Percentiles rank a stretch among this genome's conserved stretches.
These are phyloP conservation scores for Datisca glomerata DNA, from an alignment of 306 rosid genomes.

Conservation along the genomic window DNA sequence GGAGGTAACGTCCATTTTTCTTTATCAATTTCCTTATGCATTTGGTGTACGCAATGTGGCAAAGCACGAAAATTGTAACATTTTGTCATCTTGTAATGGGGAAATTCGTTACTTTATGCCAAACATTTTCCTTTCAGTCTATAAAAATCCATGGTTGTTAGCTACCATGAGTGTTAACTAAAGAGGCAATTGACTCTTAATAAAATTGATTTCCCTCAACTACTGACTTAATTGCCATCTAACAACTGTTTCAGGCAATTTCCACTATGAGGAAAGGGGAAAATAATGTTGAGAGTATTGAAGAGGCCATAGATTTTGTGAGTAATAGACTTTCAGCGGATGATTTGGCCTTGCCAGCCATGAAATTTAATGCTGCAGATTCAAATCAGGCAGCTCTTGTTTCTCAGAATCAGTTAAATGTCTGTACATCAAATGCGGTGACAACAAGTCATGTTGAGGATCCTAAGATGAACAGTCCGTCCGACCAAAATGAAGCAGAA, in stretches of 20 bases:
- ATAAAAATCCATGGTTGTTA: no score
- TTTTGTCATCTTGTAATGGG: no score
- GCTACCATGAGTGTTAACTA: no score
- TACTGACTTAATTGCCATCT: conserved; percentile 17
- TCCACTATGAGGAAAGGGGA: conserved; percentile 41
- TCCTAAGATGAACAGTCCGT: conserved; percentile 28
- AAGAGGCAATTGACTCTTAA: no score
- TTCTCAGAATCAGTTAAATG: conserved; percentile 40
- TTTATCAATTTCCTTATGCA: conserved; percentile 8
- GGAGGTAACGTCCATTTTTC: conserved; percentile 36
- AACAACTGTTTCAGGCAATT: conserved; percentile 53
- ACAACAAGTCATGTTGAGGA: conserved; percentile 28
- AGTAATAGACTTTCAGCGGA: conserved; percentile 46
- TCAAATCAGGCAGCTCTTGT: conserved; percentile 22
- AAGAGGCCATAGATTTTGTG: conserved; percentile 68
- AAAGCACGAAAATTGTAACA: no score
- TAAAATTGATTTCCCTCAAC: no score
- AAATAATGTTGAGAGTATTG: conserved; percentile 37
- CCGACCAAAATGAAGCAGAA: conserved; percentile 47
- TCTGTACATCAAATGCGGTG: conserved; percentile 26
- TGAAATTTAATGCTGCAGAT: conserved; percentile 29
- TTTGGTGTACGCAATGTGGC: no score
- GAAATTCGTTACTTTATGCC: no score
- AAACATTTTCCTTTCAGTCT: no score
- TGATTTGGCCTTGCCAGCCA: conserved; percentile 35